Evolutionary conservation across 2,329 filamentous ascomycete species (phyloP), one percentile per base, ranked within the genome.

Genomic region (Berkeleyomyces basicola): DNA sequence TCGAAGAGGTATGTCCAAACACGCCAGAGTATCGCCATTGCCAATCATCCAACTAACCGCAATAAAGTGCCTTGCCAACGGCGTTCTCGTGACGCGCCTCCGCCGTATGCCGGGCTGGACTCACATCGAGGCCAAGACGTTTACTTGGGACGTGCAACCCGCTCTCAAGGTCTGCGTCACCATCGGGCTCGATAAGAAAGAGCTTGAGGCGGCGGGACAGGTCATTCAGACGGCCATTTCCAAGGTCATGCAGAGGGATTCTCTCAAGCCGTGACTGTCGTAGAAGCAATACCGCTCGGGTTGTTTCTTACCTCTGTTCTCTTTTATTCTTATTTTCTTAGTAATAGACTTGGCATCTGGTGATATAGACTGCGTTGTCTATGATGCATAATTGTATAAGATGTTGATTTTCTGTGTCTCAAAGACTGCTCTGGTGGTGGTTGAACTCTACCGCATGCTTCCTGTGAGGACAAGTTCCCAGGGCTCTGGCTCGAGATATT

Each of bases 151-250:
- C 65, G 78, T 85, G n/a, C 79, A 82, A 68, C 89, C 93, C 7
- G 89, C 90, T 0, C 79, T 99, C 66, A 96, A 97, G 75, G 82
- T 97, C 10, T 97, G 92, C 71, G 79, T 96, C 61, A 96, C 91
- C 0, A 88, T 83, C 4, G 93, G 88, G 1, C 76, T 99, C 66
- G 87, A 88, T 33, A 95, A 88, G 78, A 96, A 95, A 76, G 93
- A 99, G 73, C 87, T 91, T 62, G 95, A 99, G 76, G 96, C 95
- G 77, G 90, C 93, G 0, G 93, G 91, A 11, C 84, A 86, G 6
- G 85, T 82, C 7, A 91, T 99, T 67, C 81, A 92, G 65, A 91
- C 96, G 74, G 92, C 93, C 11, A 88, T 97, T 67, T 95, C 91
- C 60, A 96, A 96, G 76, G 84, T 97, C 65, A 84, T 99, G 79